phyloP scores from a whole-genome alignment of 192 early-diverging fungal genomes.

The Cladochytrium replicatum region DNA sequence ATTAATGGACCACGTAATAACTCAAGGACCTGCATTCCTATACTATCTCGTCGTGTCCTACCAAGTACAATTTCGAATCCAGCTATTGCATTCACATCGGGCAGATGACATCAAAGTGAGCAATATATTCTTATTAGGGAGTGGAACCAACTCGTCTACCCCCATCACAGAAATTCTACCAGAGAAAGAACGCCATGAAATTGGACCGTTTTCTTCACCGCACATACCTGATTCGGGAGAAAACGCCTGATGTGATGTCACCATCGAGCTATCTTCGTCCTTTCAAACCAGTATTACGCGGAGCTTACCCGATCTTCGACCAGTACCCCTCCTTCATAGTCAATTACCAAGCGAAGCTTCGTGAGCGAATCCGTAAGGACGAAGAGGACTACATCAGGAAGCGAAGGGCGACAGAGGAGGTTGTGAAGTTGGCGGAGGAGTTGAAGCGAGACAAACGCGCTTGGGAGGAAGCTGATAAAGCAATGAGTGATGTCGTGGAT shows the following conservation, averaged over 20 bases:
- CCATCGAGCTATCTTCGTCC: slow-evolving; percentile 23
- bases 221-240: slow-evolving; percentile 18
- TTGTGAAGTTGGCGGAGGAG: slow-evolving; percentile 29
- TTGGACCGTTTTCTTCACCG: not conserved
- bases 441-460: slow-evolving; percentile 25
- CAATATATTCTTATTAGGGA: too few species aligned
- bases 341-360: slow-evolving; percentile 39
- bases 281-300: slow-evolving; percentile 29
- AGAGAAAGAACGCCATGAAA: slow-evolving; percentile 16
- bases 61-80: slow-evolving; percentile 17
- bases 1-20: slow-evolving; percentile 48
- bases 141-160: too few species aligned
- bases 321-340: slow-evolving; percentile 43
- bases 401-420: slow-evolving; percentile 24
- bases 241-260: slow-evolving; percentile 20
- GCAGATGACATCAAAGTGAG: too few species aligned
- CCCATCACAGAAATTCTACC: slow-evolving; percentile 36
- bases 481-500: slow-evolving; percentile 44
- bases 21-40: slow-evolving; percentile 32
- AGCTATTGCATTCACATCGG: slow-evolving; percentile 30
- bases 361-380: slow-evolving; percentile 35
- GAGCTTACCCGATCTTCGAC: slow-evolving; percentile 44
- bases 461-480: slow-evolving; percentile 41
- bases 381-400: slow-evolving; percentile 37
- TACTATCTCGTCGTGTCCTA: slow-evolving; percentile 42